Conservation (phyloP, 2,329 filamentous ascomycete species). For the Beauveria brongniartii region DNA sequence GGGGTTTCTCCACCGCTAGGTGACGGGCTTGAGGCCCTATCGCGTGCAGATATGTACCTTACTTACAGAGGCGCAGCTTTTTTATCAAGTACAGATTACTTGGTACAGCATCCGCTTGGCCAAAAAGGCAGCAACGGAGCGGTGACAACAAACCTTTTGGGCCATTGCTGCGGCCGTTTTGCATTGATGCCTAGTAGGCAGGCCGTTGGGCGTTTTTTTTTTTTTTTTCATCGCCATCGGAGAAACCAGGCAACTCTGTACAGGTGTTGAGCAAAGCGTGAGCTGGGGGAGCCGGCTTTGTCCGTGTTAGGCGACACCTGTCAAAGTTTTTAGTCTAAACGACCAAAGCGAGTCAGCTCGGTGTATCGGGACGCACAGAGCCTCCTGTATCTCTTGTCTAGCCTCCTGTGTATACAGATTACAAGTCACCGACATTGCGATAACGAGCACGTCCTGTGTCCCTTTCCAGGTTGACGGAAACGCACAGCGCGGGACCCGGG, state of each 20-base stretch:
- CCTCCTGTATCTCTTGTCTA: not conserved
- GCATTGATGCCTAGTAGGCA: not conserved
- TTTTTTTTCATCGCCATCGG: not conserved
- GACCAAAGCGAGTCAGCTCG: not conserved
- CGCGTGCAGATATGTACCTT: no score
- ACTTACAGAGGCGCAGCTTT: no score
- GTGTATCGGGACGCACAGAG: not conserved
- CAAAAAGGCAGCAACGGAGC: not conserved
- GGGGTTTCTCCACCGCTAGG: no score
- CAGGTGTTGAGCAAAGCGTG: not conserved
- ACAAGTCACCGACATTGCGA: not conserved
- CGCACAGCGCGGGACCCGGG: no score
- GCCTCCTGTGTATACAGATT: not conserved
- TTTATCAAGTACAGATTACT: no score
- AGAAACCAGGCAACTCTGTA: not conserved
- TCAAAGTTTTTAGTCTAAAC: not conserved
- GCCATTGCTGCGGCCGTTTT: not conserved
- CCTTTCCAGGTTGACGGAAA: not conserved
- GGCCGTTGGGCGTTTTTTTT: not conserved
- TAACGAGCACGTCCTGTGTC: no score
- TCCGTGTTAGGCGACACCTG: constrained; percentile 6
- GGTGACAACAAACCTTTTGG: not conserved
- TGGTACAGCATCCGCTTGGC: no score
- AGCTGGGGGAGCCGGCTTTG: constrained; percentile 2
- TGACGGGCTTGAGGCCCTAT: no score